Evolutionary conservation across 2,329 filamentous ascomycete species (phyloP).

Genomic region (Aspergillus sp.): DNA sequence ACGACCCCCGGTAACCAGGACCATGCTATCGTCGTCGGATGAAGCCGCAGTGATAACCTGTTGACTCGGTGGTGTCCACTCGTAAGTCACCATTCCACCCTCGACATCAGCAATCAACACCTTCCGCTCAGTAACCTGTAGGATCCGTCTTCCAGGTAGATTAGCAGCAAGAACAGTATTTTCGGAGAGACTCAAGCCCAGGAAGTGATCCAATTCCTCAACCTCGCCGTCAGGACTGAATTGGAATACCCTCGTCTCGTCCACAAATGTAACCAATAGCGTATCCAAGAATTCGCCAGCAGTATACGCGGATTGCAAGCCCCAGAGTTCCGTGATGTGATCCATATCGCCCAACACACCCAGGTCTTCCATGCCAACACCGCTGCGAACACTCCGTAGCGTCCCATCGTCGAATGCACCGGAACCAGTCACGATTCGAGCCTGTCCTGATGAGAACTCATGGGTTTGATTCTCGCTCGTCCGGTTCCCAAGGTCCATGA

Average conservation of each 20-base stretch:
- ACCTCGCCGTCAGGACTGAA: constrained; percentile 69
- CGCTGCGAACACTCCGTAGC: constrained; percentile 81
- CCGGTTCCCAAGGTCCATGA: constrained; percentile 92
- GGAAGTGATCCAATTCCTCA: constrained; percentile 73
- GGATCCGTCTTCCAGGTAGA: constrained; percentile 52
- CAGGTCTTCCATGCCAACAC: constrained; percentile 82
- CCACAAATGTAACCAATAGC: constrained; percentile 70
- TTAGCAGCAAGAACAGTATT: constrained; percentile 66
- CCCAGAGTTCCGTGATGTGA: constrained; percentile 64
- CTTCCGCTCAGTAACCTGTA: constrained; percentile 66
- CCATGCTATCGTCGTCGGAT: constrained; percentile 58
- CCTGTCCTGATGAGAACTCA: constrained; percentile 90
- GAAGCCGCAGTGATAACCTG: constrained; percentile 68
- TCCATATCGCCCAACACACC: constrained; percentile 74
- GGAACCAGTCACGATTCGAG: constrained; percentile 84
- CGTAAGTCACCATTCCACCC: constrained; percentile 37
- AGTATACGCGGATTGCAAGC: constrained; percentile 49
- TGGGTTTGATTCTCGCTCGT: constrained; percentile 71
- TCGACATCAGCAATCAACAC: constrained; percentile 55
- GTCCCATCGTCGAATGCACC: constrained; percentile 85
- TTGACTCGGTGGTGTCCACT: constrained; percentile 39
- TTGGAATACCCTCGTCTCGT: constrained; percentile 72
- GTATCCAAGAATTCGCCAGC: constrained; percentile 47
- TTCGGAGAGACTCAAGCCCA: constrained; percentile 59
- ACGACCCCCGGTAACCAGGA: constrained; percentile 71